Evolutionary conservation across 768 basidiomycete genomes (phyloP), one percentile per base, ranked within the genome.

Genomic region (Crassisporium funariophilum): DNA sequence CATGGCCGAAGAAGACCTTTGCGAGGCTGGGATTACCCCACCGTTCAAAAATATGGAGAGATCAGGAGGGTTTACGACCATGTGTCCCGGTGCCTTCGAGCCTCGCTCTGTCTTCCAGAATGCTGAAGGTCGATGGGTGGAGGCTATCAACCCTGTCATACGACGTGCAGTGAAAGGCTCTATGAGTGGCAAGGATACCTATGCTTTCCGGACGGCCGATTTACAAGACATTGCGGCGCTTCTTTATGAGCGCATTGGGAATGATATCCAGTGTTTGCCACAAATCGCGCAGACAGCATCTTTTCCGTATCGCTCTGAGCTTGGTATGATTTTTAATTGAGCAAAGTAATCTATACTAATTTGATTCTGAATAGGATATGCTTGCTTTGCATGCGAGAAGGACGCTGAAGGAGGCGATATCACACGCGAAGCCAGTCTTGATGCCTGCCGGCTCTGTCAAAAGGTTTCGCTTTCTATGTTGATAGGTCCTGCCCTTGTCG

Each of bases 11-110:
- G 19, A 15, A 5, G 34, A 23, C 7, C 41, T 44, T 3, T 2
- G 24, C 15, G 36, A 44, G 5, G 46, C 46, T 4, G 1, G 35
- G 3, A 9, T 46, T 11, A 54, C 23, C 52, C 52, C 10, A 54
- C 41, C 43, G 44, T 50, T 8, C 25, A 19, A 1, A 35, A 49
- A 16, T 17, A 49, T 22, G 52, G 48, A 3, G 44, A 54, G 17
- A 24, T 54, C 34, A 54, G 49, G 52, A 0, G 52, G 52, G 2
- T 48, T 16, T 41, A 37, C 39, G 17, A 47, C 47, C 12, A 38
- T 49, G 13, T 48, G 52, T 25, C 42, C 47, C n/a, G n/a, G n/a
- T n/a, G n/a, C n/a, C n/a, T 50, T 50, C 22, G 47, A 49, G 24
- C 27, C 47, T 16, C 43, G 17, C 12, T 36, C 49, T 19, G 24